Percentiles rank a stretch among this genome's conserved stretches.
These are phyloP conservation scores for Phaeoacremonium minimum DNA, from an alignment of 2,329 filamentous ascomycete genomes.

Conservation along the genomic window DNA sequence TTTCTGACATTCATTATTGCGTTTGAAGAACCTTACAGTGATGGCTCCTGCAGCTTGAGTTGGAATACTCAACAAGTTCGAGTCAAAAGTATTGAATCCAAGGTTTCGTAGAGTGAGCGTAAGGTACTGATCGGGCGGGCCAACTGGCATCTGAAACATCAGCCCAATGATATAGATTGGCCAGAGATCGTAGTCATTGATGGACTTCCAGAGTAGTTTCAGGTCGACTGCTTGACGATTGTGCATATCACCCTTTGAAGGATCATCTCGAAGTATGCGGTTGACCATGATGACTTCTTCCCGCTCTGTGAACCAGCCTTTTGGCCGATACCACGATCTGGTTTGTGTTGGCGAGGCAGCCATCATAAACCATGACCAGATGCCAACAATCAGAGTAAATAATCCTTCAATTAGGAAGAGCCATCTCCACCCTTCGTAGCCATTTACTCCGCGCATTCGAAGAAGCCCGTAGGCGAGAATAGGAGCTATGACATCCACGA, in stretches of 20 bases:
- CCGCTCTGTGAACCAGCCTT: constrained; percentile 47
- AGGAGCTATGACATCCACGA: constrained; percentile 24
- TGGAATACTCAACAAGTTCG: constrained; percentile 53
- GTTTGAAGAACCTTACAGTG: constrained; percentile 21
- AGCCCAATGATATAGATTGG: constrained; percentile 49
- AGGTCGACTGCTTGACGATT: constrained; percentile 53
- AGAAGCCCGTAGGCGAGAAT: constrained; percentile 27
- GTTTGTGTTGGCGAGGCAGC: constrained; percentile 36
- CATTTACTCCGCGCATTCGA: constrained; percentile 23
- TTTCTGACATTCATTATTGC: constrained; percentile 18
- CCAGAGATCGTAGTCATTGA: constrained; percentile 56
- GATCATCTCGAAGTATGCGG: constrained; percentile 53
- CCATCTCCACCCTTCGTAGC: constrained; percentile 34
- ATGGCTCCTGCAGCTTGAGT: constrained; percentile 26
- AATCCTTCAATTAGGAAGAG: constrained; percentile 49
- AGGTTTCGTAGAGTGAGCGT: constrained; percentile 46
- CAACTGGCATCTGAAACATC: constrained; percentile 39
- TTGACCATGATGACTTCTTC: constrained; percentile 59
- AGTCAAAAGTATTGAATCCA: constrained; percentile 46
- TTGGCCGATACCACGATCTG: constrained; percentile 34
- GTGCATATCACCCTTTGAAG: constrained; percentile 55
- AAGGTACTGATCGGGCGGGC: constrained; percentile 42
- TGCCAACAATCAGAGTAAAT: constrained; percentile 35
- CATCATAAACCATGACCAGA: constrained; percentile 43
- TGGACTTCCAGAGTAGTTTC: constrained; percentile 42